Conservation (phyloP, 2,329 filamentous ascomycete genomes). For the Sclerotinia subarctica region DNA sequence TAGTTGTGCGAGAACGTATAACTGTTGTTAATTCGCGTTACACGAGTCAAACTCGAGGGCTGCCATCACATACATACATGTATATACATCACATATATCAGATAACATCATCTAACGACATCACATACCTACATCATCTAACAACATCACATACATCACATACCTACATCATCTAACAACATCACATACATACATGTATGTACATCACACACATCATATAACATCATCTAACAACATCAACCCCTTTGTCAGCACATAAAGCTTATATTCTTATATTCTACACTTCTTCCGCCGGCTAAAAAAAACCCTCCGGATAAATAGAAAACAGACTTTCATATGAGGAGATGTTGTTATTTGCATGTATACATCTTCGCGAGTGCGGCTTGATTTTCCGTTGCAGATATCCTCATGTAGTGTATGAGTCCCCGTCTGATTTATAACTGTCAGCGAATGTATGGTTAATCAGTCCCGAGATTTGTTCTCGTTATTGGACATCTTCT, state of each 20-base stretch:
- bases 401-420: constrained; percentile 1
- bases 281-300: neutral
- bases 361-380: neutral
- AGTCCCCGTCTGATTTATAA: neutral
- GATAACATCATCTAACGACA: too few species aligned
- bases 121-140: too few species aligned
- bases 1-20: neutral
- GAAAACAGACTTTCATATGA: neutral
- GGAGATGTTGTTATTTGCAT: neutral
- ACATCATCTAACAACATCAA: neutral
- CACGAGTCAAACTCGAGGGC: neutral
- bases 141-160: neutral
- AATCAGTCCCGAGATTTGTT: neutral
- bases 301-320: neutral
- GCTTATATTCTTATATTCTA: neutral
- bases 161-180: too few species aligned
- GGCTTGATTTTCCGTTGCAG: neutral
- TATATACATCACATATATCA: too few species aligned
- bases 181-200: too few species aligned
- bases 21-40: too few species aligned
- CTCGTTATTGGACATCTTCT: neutral
- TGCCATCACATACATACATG: neutral
- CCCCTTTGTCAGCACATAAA: neutral
- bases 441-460: neutral
- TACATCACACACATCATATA: too few species aligned